Evolutionary conservation across 2,329 filamentous ascomycete genomes (phyloP).

Genomic region (Talaromyces sp.): DNA sequence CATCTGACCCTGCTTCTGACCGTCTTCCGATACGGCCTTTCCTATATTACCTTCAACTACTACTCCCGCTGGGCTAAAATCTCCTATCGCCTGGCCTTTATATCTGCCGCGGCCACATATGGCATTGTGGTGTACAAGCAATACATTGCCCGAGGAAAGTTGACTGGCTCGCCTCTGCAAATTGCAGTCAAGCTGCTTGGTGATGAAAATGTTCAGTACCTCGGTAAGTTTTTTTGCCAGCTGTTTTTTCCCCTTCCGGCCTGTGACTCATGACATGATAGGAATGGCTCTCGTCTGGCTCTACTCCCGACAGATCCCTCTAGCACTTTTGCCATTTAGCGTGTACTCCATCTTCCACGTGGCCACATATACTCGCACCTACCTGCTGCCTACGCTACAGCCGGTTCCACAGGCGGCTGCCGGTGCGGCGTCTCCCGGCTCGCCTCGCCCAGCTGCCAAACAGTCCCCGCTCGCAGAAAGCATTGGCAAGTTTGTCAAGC

Average conservation of each 20-base stretch:
- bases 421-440: conserved; percentile 51
- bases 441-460: conserved; percentile 45
- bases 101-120: conserved; percentile 87
- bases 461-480: conserved; percentile 67
- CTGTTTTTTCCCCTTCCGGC: not conserved
- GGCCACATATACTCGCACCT: conserved; percentile 90
- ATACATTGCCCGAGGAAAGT: conserved; percentile 77
- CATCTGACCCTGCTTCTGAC: conserved; percentile 82
- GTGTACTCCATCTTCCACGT: conserved; percentile 99
- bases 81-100: conserved; percentile 84
- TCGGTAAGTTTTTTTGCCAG: conserved; percentile 58
- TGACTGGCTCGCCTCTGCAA: conserved; percentile 59
- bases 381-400: conserved; percentile 81
- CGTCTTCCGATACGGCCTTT: conserved; percentile 76
- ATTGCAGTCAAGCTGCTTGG: conserved; percentile 64
- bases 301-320: conserved; percentile 78
- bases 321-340: conserved; percentile 88
- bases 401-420: conserved; percentile 53
- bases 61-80: conserved; percentile 71
- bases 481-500: conserved; percentile 92
- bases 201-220: conserved; percentile 97
- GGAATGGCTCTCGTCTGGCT: conserved; percentile 96
- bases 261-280: conserved; percentile 32
- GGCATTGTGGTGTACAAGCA: conserved; percentile 99
- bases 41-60: conserved; percentile 85